Conservation (phyloP, 495 filamentous ascomycete genomes). For the Penicillium canescens region DNA sequence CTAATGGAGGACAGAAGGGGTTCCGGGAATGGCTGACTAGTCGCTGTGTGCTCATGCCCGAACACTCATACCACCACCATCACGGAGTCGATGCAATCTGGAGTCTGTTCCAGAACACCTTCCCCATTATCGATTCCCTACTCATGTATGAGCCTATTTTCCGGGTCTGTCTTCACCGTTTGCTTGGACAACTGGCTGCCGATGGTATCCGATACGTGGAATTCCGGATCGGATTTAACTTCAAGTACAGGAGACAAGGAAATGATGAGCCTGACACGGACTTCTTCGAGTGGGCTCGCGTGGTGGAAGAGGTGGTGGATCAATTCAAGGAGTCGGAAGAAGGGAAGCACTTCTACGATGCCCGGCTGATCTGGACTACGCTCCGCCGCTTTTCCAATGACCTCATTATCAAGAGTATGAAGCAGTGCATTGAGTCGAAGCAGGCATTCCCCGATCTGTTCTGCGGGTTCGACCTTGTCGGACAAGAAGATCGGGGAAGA, state of each 20-base stretch:
- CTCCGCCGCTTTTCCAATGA: slow-evolving; percentile 61
- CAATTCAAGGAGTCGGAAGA: slow-evolving; percentile 69
- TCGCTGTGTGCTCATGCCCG: slow-evolving; percentile 66
- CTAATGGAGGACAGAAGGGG: slow-evolving; percentile 63
- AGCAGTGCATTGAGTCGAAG: slow-evolving; percentile 80
- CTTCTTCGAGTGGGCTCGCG: slow-evolving; percentile 64
- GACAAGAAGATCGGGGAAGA: slow-evolving; percentile 77
- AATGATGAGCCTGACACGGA: slow-evolving; percentile 59
- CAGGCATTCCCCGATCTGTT: slow-evolving; percentile 74
- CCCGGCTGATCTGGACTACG: slow-evolving; percentile 85
- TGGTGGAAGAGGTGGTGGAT: slow-evolving; percentile 77
- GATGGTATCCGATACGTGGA: slow-evolving; percentile 87
- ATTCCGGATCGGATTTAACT: slow-evolving; percentile 58
- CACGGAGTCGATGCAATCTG: slow-evolving; percentile 80
- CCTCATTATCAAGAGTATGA: slow-evolving; percentile 76
- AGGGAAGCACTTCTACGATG: slow-evolving; percentile 78
- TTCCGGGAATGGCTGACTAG: slow-evolving; percentile 79
- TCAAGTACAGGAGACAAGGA: slow-evolving; percentile 60
- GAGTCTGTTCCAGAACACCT: slow-evolving; percentile 71
- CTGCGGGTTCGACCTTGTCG: slow-evolving; percentile 85
- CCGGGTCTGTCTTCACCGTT: slow-evolving; percentile 65
- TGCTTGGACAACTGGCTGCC: slow-evolving; percentile 65
- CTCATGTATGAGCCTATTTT: slow-evolving; percentile 92
- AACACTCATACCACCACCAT: slow-evolving; percentile 76
- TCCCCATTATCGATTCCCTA: slow-evolving; percentile 68